Evolutionary conservation across 2,329 filamentous ascomycete species (phyloP).

Genomic region (Elsinoe arachidis): DNA sequence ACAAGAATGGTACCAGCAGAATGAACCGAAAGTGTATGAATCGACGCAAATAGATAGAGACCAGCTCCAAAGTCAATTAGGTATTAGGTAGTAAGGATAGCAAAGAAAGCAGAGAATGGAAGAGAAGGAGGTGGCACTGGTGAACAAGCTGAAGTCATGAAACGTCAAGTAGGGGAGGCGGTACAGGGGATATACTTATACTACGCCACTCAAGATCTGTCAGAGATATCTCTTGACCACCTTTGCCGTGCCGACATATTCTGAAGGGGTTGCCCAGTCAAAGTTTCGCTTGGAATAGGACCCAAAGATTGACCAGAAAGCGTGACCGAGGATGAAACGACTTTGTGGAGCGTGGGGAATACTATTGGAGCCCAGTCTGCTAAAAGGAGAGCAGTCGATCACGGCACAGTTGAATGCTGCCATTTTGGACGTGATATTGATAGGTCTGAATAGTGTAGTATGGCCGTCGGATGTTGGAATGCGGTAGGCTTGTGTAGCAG

Average conservation of each 20-base stretch:
- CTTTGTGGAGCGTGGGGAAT: not conserved
- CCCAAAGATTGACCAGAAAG: not conserved
- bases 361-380: not conserved
- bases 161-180: constrained; percentile 4
- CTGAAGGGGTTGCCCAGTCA: not conserved
- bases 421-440: constrained; percentile 6
- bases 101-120: constrained; percentile 3
- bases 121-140: constrained; percentile 11
- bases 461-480: not conserved
- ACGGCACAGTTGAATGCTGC: not conserved
- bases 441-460: constrained; percentile 1
- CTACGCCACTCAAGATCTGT: not conserved
- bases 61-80: constrained; percentile 8
- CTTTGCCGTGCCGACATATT: not conserved
- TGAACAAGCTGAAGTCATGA: constrained; percentile 12
- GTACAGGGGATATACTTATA: constrained; percentile 11
- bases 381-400: not conserved
- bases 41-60: not conserved
- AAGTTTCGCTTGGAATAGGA: not conserved
- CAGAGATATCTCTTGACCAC: not conserved
- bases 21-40: not conserved
- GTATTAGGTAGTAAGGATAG: not conserved
- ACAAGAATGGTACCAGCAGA: not conserved
- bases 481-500: constrained; percentile 10
- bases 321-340: constrained; percentile 7